phyloP scores from a whole-genome alignment of 106 monocot genomes.

The Chionographis japonica region DNA sequence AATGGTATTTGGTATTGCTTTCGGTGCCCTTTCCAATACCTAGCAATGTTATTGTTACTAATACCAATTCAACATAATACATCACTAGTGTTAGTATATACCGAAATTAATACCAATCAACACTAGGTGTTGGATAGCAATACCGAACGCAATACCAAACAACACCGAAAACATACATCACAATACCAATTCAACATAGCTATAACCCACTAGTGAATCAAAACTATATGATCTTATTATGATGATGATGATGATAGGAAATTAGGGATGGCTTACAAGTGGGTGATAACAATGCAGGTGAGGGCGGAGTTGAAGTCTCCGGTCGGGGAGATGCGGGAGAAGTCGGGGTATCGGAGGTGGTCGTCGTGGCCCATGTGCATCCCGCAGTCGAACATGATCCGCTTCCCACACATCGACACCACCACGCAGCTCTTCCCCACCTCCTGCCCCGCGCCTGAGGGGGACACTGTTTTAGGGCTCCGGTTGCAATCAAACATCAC shows the following conservation, averaged over 20 bases:
- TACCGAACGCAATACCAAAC: too few relatives aligned
- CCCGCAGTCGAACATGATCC: conserved; percentile 98
- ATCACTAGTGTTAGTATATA: too few relatives aligned
- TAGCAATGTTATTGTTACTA: too few relatives aligned
- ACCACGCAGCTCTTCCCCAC: conserved; percentile 99
- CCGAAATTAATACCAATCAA: too few relatives aligned
- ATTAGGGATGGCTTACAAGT: conserved; percentile 42
- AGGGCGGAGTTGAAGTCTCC: conserved; percentile 58
- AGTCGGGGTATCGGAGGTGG: conserved; percentile 70
- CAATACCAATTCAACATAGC: too few relatives aligned
- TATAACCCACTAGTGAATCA: too few relatives aligned
- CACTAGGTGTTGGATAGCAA: too few relatives aligned
- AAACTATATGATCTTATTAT: too few relatives aligned
- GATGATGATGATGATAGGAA: neutral
- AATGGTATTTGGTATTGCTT: too few relatives aligned
- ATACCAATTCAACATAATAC: too few relatives aligned
- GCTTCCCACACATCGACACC: conserved; percentile 67
- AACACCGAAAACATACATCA: too few relatives aligned
- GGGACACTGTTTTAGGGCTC: neutral
- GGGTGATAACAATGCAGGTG: conserved; percentile 81
- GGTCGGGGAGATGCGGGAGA: conserved; percentile 59
- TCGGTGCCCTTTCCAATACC: too few relatives aligned
- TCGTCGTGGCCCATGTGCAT: conserved; percentile 97
- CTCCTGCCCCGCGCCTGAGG: conserved; percentile 84
- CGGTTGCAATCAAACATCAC: neutral